Evolutionary conservation across 2,329 filamentous ascomycete genomes (phyloP).

Genomic region (Didymella pinodella): DNA sequence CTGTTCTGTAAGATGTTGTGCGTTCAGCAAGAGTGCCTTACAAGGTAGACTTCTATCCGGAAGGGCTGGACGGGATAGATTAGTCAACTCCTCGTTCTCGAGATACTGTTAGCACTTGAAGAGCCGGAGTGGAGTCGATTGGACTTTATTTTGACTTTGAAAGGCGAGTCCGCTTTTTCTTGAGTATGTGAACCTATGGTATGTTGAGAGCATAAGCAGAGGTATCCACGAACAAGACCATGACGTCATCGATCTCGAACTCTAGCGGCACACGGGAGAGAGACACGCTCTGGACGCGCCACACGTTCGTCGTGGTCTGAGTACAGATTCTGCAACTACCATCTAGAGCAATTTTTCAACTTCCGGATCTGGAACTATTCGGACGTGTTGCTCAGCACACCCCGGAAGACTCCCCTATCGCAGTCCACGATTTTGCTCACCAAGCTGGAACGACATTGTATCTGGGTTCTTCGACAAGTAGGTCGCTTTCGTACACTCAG

Average conservation of each 20-base stretch:
- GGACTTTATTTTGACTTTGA: no score
- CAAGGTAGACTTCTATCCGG: no score
- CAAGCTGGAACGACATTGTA: background rate
- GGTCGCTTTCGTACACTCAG: background rate
- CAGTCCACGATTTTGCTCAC: no score
- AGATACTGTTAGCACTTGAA: no score
- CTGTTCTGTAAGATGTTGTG: no score
- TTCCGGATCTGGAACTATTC: background rate
- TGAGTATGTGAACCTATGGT: no score
- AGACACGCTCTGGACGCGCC: background rate
- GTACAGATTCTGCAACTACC: background rate
- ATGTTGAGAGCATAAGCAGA: background rate
- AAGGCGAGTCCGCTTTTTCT: no score
- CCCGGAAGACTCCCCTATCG: background rate
- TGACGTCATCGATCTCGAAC: background rate
- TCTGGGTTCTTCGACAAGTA: background rate
- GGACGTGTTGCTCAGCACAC: background rate
- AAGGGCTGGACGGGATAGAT: no score
- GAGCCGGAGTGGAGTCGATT: no score
- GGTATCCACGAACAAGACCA: background rate
- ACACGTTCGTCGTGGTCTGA: background rate
- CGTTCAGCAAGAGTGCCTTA: no score
- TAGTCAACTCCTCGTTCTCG: no score
- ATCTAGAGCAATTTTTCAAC: background rate
- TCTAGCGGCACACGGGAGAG: background rate